Evolutionary conservation across 2,329 filamentous ascomycete species (phyloP).

Genomic region (Cercospora zeae-maydis): DNA sequence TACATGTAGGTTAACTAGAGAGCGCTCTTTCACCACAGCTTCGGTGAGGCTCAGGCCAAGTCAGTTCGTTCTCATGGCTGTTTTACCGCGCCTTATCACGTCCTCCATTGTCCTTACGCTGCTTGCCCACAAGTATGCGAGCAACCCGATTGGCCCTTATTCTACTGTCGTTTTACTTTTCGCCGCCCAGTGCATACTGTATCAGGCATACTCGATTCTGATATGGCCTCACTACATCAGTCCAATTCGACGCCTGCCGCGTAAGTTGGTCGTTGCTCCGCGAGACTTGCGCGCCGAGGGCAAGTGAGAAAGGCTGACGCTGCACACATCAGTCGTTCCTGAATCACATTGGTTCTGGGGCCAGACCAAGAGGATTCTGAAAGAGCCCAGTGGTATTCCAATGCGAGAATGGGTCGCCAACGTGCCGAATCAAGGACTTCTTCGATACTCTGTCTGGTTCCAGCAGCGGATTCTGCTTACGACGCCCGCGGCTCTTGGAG

Average conservation of each 20-base stretch:
- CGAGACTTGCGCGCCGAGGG: slow-evolving; percentile 31
- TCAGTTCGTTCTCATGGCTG: neutral
- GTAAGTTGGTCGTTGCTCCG: neutral
- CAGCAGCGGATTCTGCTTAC: slow-evolving; percentile 46
- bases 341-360: slow-evolving; percentile 39
- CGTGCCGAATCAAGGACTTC: slow-evolving; percentile 54
- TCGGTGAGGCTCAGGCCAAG: neutral
- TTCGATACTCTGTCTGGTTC: slow-evolving; percentile 51
- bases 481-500: slow-evolving; percentile 46
- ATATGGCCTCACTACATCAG: slow-evolving; percentile 59
- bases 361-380: slow-evolving; percentile 43
- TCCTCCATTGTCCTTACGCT: slow-evolving; percentile 1
- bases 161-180: slow-evolving; percentile 44
- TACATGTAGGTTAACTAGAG: neutral
- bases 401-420: slow-evolving; percentile 51
- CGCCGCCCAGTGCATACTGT: slow-evolving; percentile 36
- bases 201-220: slow-evolving; percentile 44
- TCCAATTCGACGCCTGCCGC: slow-evolving; percentile 56
- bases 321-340: slow-evolving; percentile 1
- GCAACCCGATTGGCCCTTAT: slow-evolving; percentile 34
- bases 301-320: slow-evolving; percentile 37
- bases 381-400: slow-evolving; percentile 44
- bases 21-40: neutral
- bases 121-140: slow-evolving; percentile 26
- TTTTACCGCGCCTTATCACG: neutral